Percentiles rank a stretch among this genome's conserved stretches.
Evolutionary conservation across 768 basidiomycete genomes (phyloP).

Genomic region (Rhodotorula diobovata): DNA sequence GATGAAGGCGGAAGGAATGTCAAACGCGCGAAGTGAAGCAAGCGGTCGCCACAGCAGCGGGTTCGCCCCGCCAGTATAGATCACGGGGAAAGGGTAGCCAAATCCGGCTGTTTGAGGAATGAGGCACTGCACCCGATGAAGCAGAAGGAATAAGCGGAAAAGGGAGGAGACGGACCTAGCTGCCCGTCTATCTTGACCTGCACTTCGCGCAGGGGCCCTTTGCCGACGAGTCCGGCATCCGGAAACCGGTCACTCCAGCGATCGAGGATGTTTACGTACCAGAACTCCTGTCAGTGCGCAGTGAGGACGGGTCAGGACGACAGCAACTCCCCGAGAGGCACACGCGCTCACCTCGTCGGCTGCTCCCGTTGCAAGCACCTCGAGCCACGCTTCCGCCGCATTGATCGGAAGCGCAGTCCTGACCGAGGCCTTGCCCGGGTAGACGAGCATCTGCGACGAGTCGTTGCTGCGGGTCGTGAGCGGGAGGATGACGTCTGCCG

Average conservation of each 20-base stretch:
- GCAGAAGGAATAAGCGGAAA: background rate
- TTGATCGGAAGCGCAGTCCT: background rate
- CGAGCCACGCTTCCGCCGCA: conserved; percentile 1
- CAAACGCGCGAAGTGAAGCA: conserved; percentile 16
- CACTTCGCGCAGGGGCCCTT: conserved; percentile 21
- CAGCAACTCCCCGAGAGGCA: too few relatives aligned
- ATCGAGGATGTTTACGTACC: conserved; percentile 10
- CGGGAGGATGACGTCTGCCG: conserved; percentile 13
- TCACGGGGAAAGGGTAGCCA: conserved; percentile 20
- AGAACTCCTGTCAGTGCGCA: conserved; percentile 5
- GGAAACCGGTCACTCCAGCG: background rate
- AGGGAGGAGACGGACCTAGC: background rate
- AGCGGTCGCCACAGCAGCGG: conserved; percentile 25
- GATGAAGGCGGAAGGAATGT: conserved; percentile 7
- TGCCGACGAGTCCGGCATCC: background rate
- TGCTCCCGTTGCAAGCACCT: background rate
- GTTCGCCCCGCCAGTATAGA: conserved; percentile 24
- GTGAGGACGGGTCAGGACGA: too few relatives aligned
- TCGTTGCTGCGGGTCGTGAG: conserved; percentile 3
- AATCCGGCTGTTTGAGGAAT: background rate
- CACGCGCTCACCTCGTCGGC: background rate
- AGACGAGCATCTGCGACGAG: conserved; percentile 21
- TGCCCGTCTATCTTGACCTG: conserved; percentile 23
- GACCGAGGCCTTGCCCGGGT: background rate
- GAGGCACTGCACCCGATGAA: background rate